Base-by-base conservation (phyloP, 2,329 filamentous ascomycete species). In the Ascochyta rabiei region DNA sequence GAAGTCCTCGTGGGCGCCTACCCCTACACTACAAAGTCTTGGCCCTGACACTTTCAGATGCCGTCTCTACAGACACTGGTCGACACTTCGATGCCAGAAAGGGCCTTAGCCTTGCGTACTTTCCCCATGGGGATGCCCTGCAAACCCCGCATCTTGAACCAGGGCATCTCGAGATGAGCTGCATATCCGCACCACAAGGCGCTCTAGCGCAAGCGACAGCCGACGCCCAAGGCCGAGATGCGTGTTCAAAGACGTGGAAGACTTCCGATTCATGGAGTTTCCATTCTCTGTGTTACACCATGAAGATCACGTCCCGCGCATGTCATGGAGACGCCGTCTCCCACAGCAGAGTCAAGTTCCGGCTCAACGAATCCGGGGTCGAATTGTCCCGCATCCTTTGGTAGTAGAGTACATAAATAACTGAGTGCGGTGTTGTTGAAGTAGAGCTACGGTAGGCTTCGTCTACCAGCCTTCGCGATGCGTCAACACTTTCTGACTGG, bases 121-220 rank as follows among this genome's bases (percentile, higher is more conserved):
- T 45, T 40, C 26, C 48, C 41, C 41, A 21, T 19, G 48, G 35
- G 48, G 34, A 33, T 24, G 18, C n/a, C 15, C 13, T 41, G 37
- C n/a, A 26, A 18, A 44, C 48, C 48, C 48, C 48, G 40, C 48
- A 50, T 38, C 30, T 41, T n/a, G 13, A 16, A 33, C 40, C 31
- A 19, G 30, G 37, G 26, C 40, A 15, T 54, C 38, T 42, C 34
- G 40, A 39, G 15, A 39, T 44, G 48, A 45, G 41, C 23, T 50
- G 35, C 28, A n/a, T 13, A 5, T 24, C 21, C 34, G 26, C 18
- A 43, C 39, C 48, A 46, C 8, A 26, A 53, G 39, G 13, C 18
- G 30, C 15, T 39, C 40, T 57, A 53, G 54, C 49, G 48, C 43
- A 57, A 50, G 48, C 45, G 45, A 57, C 37, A 57, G 49, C 54